phyloP scores from a whole-genome alignment of 768 basidiomycete genomes.

The Coprinopsis sp. region DNA sequence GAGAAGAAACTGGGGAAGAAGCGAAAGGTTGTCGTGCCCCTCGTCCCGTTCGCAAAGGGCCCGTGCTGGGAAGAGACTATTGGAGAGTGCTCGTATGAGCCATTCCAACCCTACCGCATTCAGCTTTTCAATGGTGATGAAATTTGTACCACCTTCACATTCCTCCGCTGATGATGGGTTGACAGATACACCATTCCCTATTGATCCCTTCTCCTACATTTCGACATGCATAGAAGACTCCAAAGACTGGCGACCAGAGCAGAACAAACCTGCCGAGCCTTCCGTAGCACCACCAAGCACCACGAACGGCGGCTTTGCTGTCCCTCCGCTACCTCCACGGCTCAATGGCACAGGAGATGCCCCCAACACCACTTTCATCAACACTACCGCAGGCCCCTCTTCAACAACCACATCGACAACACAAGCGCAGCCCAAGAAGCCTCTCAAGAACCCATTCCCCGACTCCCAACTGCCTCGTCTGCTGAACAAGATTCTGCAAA shows the following conservation, averaged over 20 bases:
- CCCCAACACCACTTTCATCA: conserved; percentile 8
- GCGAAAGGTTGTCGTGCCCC: conserved; percentile 69
- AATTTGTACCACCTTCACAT: conserved; percentile 1
- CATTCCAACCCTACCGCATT: conserved; percentile 71
- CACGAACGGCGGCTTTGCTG: conserved; percentile 35
- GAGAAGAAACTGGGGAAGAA: conserved; percentile 58
- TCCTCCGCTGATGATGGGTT: conserved; percentile 4
- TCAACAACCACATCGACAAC: neutral
- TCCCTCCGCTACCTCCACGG: conserved; percentile 43
- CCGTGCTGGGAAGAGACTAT: conserved; percentile 74
- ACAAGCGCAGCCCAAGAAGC: conserved; percentile 2
- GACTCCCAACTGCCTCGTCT: conserved; percentile 57
- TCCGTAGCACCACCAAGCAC: conserved; percentile 8
- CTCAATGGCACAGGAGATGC: conserved; percentile 19
- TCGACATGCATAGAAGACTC: conserved; percentile 42
- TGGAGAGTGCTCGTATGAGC: conserved; percentile 62
- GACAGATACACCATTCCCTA: conserved; percentile 64
- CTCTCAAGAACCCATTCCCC: conserved; percentile 62
- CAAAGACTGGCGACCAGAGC: conserved; percentile 26
- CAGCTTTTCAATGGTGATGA: conserved; percentile 77
- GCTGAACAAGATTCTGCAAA: conserved; percentile 54
- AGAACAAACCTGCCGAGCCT: conserved; percentile 16
- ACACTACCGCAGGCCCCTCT: conserved; percentile 9
- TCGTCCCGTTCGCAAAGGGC: conserved; percentile 79
- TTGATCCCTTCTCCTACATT: conserved; percentile 77